These are phyloP conservation scores for Cymbidium sinense DNA, from an alignment of 106 monocot species.

Conservation along the genomic window DNA sequence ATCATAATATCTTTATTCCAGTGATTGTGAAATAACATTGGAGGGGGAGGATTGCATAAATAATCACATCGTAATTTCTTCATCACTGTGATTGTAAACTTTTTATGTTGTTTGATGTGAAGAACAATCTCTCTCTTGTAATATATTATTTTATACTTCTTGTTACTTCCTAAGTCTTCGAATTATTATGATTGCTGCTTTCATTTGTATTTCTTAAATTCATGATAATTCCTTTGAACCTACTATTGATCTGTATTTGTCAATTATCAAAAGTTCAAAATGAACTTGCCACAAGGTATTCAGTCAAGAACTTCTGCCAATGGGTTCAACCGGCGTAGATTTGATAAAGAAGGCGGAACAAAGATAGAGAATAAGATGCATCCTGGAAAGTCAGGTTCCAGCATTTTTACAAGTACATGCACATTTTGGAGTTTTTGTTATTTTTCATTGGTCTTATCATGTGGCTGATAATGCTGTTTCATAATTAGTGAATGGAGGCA, in stretches of 20 bases:
- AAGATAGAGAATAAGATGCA: conserved; percentile 37
- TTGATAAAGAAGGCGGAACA: conserved; percentile 43
- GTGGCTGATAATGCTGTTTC: conserved; percentile 13
- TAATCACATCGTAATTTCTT: no score
- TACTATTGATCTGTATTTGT: not conserved
- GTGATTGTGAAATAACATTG: no score
- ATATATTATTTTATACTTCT: no score
- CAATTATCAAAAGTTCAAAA: conserved; percentile 9
- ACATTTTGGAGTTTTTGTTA: conserved; percentile 1
- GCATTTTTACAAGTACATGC: conserved; percentile 30
- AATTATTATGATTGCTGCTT: no score
- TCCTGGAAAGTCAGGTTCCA: conserved; percentile 36
- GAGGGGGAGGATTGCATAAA: no score
- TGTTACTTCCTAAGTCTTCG: no score
- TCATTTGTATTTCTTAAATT: not conserved
- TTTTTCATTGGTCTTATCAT: not conserved
- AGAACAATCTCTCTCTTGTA: no score
- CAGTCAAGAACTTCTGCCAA: conserved; percentile 59
- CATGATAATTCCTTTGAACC: not conserved
- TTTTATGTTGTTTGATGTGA: no score
- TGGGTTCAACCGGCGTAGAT: conserved; percentile 45
- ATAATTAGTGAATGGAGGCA: conserved; percentile 47
- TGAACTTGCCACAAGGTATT: conserved; percentile 38
- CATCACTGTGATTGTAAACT: no score
- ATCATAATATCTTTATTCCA: no score